phyloP scores from a whole-genome alignment of 2,329 filamentous ascomycete genomes.

The Calonectria honghensis region DNA sequence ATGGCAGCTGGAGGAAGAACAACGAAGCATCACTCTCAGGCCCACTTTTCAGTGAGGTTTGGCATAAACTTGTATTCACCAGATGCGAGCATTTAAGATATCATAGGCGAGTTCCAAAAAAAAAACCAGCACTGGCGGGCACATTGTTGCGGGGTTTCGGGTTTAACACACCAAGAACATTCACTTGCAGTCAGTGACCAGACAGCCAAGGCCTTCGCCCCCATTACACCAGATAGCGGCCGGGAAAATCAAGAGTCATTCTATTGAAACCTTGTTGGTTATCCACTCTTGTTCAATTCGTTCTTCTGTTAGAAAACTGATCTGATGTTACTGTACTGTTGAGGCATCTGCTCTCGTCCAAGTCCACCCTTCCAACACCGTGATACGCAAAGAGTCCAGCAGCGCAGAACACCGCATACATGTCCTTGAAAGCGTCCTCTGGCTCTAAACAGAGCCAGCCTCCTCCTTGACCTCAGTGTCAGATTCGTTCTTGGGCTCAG shows the following conservation, averaged over 20 bases:
- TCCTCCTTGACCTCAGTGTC: conserved; percentile 42
- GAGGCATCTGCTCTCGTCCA: neutral
- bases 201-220: neutral
- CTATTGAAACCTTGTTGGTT: neutral
- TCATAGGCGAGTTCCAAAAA: neutral
- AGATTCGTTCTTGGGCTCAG: conserved; percentile 45
- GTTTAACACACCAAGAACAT: neutral
- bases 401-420: conserved; percentile 14
- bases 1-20: neutral
- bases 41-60: neutral
- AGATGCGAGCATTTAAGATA: neutral
- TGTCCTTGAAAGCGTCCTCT: conserved; percentile 15
- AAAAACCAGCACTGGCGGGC: neutral
- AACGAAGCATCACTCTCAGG: neutral
- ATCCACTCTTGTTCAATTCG: neutral
- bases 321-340: neutral
- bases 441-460: conserved; percentile 12
- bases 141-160: too few species aligned
- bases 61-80: neutral
- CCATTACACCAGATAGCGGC: neutral
- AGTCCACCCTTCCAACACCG: neutral
- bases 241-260: neutral
- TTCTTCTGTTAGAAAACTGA: neutral
- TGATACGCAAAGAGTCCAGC: conserved; percentile 6
- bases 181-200: neutral